Evolutionary conservation across 768 basidiomycete genomes (phyloP), one percentile per base, ranked within the genome.

Genomic region (Russula sp.): DNA sequence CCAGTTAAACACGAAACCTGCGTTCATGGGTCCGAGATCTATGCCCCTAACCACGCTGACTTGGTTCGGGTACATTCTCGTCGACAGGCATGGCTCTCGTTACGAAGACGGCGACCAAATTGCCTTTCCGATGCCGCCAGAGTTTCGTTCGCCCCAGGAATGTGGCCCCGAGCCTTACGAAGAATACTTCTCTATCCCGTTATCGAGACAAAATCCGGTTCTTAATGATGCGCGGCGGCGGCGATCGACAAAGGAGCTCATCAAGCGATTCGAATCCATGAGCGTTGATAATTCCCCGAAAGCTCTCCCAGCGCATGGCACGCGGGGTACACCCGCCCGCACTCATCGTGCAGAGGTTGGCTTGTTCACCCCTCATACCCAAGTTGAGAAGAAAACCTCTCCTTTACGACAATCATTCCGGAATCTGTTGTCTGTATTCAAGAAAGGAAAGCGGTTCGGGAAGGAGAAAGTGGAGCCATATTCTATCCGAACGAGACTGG

Each of bases 351-450:
- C 65, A 36, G 34, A 50, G 28, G 40, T 59, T 22, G 69, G 66
- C 49, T 72, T 69, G 50, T 69, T 68, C 51, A 44, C 65, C 9
- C 57, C 70, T 32, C 61, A 51, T 9, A 50, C 70, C 16, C 73
- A 75, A 67, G 80, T 79, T 63, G 79, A 76, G 64, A 85, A 80
- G 70, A 73, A 72, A 56, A 73, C 75, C 10, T 87, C 84, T 5
- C 83, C 84, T 2, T 75, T 89, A 56, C 81, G 86, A 26, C 83
- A 83, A 71, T 88, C 87, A 20, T 75, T 89, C 66, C 80, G 82
- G 46, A 88, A 84, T 67, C 71, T 89, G 34, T 75, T 89, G 50
- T 81, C 85, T 6, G 82, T 83, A 4, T 79, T 88, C 76, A 86
- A 80, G 74, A 86, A 83, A 72, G 75, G 72, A 51, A 74, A 70